Base-by-base conservation (phyloP, 768 basidiomycete genomes). In the Cyclocybe aegerita region DNA sequence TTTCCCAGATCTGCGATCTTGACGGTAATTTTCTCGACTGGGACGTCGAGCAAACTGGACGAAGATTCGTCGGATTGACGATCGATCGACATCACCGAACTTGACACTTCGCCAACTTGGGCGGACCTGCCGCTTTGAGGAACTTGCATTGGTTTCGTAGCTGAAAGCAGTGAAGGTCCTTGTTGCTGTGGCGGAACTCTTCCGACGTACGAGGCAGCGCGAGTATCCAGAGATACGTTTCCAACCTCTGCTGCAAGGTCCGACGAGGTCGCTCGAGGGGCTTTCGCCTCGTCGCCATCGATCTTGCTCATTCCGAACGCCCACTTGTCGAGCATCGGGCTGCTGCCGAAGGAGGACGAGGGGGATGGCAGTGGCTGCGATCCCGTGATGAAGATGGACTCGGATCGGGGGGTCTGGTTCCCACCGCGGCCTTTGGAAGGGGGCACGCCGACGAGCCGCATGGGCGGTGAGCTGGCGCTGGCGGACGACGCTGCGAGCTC, bases 1-100 rank as follows among this genome's bases (percentile, higher is more conserved):
- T 98, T 98, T 7, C 97, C 97, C 46, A 99, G 71, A 79, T 99
- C 97, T 30, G 96, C 97, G 64, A 99, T 98, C 79, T 98, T 98
- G 46, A 99, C 97, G 5, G 94, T 98, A 54, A 98, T 97, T 65
- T 83, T 82, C 47, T 70, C 68, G 15, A 56, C 35, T 9, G 48
- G 61, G 12, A 43, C 62, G 9, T 69, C 70, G 7, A 56, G 37
- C 39, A 50, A 40, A 44, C 50, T 59, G 23, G 55, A 53, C 43
- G 40, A 60, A 32, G 55, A 55, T 56, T 52, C 78, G 70, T 61
- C 63, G 33, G 62, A 70, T 38, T 61, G 63, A 1, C 49, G 60
- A 52, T 72, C 71, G 23, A 72, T 64, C 2, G 65, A 69, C 70
- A 72, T 72, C 16, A 64, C 58, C 5, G 65, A 64, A 17, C 60